Evolutionary conservation across 2,329 filamentous ascomycete species (phyloP).

Genomic region (Colletotrichum costaricense): DNA sequence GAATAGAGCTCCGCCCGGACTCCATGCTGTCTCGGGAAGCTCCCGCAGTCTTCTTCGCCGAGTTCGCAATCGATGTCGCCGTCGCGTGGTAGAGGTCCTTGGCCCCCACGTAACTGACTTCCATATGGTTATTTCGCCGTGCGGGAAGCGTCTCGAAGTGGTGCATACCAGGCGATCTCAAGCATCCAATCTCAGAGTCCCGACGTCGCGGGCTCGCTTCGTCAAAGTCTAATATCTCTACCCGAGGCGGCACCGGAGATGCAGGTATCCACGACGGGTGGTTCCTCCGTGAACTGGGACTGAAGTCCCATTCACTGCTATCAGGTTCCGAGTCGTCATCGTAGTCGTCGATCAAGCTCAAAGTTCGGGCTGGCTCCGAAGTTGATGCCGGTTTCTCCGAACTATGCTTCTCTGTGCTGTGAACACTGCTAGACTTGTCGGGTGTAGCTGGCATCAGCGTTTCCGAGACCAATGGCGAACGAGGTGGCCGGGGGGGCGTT

Average conservation of each 20-base stretch:
- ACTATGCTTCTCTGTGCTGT: neutral
- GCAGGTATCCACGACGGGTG: constrained; percentile 32
- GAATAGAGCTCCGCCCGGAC: neutral
- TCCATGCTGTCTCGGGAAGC: constrained; percentile 10
- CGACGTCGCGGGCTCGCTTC: constrained; percentile 28
- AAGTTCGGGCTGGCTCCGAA: constrained; percentile 30
- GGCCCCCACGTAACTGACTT: constrained; percentile 32
- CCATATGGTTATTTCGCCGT: constrained; percentile 35
- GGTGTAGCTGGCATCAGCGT: constrained; percentile 2
- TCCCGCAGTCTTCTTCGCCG: neutral
- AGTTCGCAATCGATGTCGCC: constrained; percentile 38
- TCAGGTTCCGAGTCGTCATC: constrained; percentile 29
- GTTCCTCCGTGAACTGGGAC: constrained; percentile 20
- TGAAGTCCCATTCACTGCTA: constrained; percentile 30
- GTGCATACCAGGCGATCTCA: constrained; percentile 34
- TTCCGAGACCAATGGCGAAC: neutral
- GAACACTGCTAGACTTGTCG: constrained; percentile 2
- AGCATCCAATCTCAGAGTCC: constrained; percentile 29
- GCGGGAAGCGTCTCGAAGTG: constrained; percentile 37
- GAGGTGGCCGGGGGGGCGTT: neutral
- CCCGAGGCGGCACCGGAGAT: constrained; percentile 29
- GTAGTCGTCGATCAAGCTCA: constrained; percentile 26
- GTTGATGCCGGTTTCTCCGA: neutral
- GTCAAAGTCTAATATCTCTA: constrained; percentile 27
- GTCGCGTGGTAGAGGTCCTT: constrained; percentile 42